Base-by-base conservation (phyloP, 2,329 filamentous ascomycete species). In the Byssothecium circinans region DNA sequence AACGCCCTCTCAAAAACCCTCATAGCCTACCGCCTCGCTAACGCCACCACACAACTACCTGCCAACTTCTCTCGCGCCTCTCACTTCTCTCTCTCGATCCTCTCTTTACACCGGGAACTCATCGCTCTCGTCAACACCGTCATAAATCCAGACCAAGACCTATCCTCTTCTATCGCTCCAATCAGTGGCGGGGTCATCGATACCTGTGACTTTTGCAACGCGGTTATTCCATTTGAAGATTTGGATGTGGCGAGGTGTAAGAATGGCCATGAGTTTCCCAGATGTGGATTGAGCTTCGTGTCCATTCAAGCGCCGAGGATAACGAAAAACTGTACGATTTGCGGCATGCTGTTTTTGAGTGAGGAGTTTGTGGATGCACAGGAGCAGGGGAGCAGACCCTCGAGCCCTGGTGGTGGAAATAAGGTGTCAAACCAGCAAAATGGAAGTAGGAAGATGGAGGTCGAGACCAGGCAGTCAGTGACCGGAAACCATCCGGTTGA, bases 291-390 rank as follows among this genome's bases (percentile, higher is more conserved):
- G 18, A 80, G 77, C n/a, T 78, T 81, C 42, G 56, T 81, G 5
- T 71, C 79, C 1, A 81, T 83, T 6, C 79, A 82, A 58, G 73
- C 76, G 27, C 79, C 81, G 2, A 75, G 75, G 1, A 69, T 77
- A 2, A 78, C 78, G 11, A 82, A 81, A 56, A 73, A 71, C 41
- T 84, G 81, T 60, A 74, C 75, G 15, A 65, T 75, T n/a, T 84
- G 81, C 55, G 72, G 62, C 11, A 75, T 66, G 20, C 74, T 77
- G 36, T 80, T 74, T 54, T 54, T 81, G 7, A 74, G 73, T 36
- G 75, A 79, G 39, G 74, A 77, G 30, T 67, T 58, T 50, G 57
- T 68, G 2, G 22, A 37, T 27, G 53, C 51, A 18, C 62, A 66
- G 42, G 64, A 66, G 38, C 17, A n/a, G 10, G 40, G 36, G 17